Base-by-base conservation (phyloP, 768 basidiomycete species). In the Suillus lakei region DNA sequence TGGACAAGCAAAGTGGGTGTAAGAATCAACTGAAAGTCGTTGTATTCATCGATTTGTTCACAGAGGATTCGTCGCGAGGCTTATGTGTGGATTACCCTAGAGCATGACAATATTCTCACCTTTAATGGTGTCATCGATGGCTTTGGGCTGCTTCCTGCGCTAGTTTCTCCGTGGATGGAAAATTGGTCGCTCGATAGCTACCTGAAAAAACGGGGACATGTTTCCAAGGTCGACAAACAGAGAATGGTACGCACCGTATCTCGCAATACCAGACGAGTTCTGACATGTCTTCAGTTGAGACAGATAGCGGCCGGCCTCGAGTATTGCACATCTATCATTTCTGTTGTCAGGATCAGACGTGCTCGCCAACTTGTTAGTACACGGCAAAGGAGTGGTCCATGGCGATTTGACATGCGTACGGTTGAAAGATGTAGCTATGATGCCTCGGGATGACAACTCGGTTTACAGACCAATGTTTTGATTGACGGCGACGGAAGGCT, bases 381-480 rank as follows among this genome's bases (percentile, higher is more conserved):
- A 66, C 21, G 55, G 46, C 2, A 13, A 32, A 36, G 60, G 30
- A 18, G 39, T 67, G 5, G 56, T 66, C 5, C 65, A 62, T 32
- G 67, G 61, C 5, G 61, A 62, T 39, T 51, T 67, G 8, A 56
- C 61, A 9, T 60, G 67, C 15, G 60, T 67, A 43, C n/a, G 76
- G 41, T 9, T 18, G 43, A 54, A 38, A 23, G 23, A 5, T 8
- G 10, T 64, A 32, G 46, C 36, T 30, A 21, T 21, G n/a, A 53
- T 44, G 50, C 34, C n/a, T 46, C 30, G 26, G n/a, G 23, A 34
- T 53, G 38, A 15, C 53, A 32, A 7, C 8, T 56, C 41, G 34
- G 1, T 34, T 39, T 50, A 53, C 64, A 82, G 82, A 73, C 72
- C n/a, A 82, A 82, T 54, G 71, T 82, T 38, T 68, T 82, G 0